phyloP scores from a whole-genome alignment of 257 asterid species.

The Solanum piurae region DNA sequence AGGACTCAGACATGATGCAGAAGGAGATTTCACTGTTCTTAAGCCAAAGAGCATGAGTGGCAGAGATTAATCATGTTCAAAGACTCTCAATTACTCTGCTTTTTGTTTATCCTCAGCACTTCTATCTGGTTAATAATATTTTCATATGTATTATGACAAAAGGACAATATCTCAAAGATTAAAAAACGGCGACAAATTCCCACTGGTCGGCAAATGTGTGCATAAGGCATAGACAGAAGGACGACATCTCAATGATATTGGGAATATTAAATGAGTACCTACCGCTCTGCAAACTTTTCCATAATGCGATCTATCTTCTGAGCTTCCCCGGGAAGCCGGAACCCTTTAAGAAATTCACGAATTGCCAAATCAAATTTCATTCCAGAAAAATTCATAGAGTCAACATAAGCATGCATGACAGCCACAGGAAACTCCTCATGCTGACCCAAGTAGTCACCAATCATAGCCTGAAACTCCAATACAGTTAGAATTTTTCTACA shows the following conservation, averaged over 20 bases:
- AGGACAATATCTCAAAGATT: neutral
- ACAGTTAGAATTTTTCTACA: conserved; percentile 15
- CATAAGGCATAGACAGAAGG: neutral
- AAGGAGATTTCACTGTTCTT: neutral
- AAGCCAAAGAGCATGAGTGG: neutral
- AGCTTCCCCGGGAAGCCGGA: conserved; percentile 99
- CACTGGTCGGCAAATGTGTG: neutral
- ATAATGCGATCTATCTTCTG: conserved; percentile 98
- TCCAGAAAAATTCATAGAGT: conserved; percentile 79
- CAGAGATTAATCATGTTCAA: neutral
- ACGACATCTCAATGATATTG: neutral
- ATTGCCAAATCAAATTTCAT: conserved; percentile 86
- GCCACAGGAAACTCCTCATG: conserved; percentile 97
- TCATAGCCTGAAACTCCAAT: conserved; percentile 50
- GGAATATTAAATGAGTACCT: conserved; percentile 3
- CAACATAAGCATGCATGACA: conserved; percentile 98
- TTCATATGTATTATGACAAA: neutral
- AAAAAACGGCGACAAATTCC: neutral
- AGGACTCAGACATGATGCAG: neutral
- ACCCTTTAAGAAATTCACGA: conserved; percentile 89
- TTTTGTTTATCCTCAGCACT: neutral
- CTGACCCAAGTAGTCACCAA: conserved; percentile 95
- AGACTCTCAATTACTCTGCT: neutral
- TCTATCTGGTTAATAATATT: neutral
- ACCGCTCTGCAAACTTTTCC: conserved; percentile 99